Evolutionary conservation across 257 asterid species (phyloP).

Genomic region (Lithospermum erythrorhizon): DNA sequence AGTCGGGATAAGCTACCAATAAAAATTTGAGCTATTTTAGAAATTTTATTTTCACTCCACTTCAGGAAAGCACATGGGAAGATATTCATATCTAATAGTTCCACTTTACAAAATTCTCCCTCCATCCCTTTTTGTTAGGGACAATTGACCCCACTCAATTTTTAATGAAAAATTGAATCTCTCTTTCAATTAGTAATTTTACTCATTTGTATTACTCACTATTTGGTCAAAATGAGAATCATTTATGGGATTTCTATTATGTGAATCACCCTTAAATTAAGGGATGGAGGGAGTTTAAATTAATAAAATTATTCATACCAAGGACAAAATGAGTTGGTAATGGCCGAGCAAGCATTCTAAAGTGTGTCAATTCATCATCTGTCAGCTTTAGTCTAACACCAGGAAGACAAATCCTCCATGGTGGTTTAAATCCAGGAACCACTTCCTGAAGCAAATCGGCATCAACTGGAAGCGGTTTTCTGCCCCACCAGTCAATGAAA

Average conservation of each 20-base stretch:
- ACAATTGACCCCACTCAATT: no score
- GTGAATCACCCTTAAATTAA: no score
- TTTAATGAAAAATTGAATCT: no score
- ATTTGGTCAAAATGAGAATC: no score
- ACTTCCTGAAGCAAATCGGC: slow-evolving; percentile 79
- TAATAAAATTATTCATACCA: slow-evolving; percentile 34
- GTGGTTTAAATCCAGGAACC: slow-evolving; percentile 61
- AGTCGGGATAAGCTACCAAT: no score
- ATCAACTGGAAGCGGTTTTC: slow-evolving; percentile 86
- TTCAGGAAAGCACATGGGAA: not conserved
- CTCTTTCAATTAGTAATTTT: no score
- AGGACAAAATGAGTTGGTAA: slow-evolving; percentile 90
- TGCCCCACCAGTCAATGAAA: slow-evolving; percentile 91
- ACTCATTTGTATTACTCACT: no score
- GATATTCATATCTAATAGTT: not conserved
- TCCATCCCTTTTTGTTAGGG: no score
- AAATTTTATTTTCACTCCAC: not conserved
- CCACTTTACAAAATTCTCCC: not conserved
- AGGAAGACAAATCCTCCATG: slow-evolving; percentile 72
- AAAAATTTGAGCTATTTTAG: not conserved
- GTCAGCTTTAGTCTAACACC: slow-evolving; percentile 52
- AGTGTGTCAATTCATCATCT: slow-evolving; percentile 69
- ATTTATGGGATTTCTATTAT: no score
- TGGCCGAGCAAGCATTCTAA: slow-evolving; percentile 70
- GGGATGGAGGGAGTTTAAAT: no score